Evolutionary conservation across 805 yeast genomes (phyloP).

Genomic region (Kregervanrija fluxuum): DNA sequence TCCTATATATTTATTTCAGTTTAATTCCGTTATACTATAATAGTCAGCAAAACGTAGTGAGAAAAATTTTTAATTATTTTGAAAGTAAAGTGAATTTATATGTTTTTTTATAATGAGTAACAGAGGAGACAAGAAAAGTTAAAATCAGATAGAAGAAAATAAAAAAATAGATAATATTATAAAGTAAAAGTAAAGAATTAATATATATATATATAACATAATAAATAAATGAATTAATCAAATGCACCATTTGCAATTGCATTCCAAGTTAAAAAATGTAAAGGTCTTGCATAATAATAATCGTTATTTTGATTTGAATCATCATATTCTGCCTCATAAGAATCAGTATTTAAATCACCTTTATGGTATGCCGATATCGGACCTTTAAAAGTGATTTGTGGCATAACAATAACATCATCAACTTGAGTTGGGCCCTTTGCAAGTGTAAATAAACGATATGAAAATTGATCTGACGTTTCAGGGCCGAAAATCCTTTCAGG

Average conservation of each 20-base stretch:
- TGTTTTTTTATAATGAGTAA: too few species aligned
- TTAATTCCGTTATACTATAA: too few species aligned
- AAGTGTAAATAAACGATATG: constrained; percentile 24
- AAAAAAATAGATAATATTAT: too few species aligned
- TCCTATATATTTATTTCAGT: too few species aligned
- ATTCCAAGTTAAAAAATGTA: constrained; percentile 22
- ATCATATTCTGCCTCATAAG: constrained; percentile 21
- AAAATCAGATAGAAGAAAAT: too few species aligned
- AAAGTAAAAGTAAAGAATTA: too few species aligned
- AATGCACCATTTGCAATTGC: constrained; percentile 8
- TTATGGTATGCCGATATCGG: constrained; percentile 8
- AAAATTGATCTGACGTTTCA: constrained; percentile 21
- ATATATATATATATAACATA: too few species aligned
- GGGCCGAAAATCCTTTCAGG: constrained; percentile 24
- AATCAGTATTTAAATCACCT: constrained; percentile 8
- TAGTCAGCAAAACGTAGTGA: too few species aligned
- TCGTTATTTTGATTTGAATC: constrained; percentile 24
- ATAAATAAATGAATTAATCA: not conserved
- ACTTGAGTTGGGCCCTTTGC: constrained; percentile 26
- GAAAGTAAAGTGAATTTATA: too few species aligned
- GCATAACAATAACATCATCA: constrained; percentile 27
- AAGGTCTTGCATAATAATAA: constrained; percentile 25
- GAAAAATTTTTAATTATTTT: too few species aligned
- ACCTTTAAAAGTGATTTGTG: constrained; percentile 24
- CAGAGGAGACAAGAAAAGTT: too few species aligned